Evolutionary conservation across 106 monocot genomes (phyloP), one percentile per base, ranked within the genome.

Genomic region (Acanthochlamys bracteata): DNA sequence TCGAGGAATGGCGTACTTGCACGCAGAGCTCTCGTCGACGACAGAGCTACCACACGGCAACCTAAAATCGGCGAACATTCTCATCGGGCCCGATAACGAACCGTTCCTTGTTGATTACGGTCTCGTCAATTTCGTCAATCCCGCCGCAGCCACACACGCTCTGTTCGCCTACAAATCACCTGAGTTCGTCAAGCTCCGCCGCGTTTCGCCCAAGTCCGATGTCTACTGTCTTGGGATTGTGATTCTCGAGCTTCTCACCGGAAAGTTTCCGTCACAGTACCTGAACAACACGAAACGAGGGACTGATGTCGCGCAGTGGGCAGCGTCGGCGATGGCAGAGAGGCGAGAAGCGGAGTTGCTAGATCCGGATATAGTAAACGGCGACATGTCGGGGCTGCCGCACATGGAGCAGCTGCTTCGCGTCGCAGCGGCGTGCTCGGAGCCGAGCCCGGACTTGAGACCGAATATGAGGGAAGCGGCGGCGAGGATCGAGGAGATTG

Each of bases 181-280:
- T 6, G 86, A 86, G 51, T 56, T 61, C 61, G 20, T 59, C 26
- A 46, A 66, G n/a, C 24, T 71, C 57, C 63, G 64, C 70, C 69
- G 63, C 59, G 64, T 82, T 21, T 79, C 76, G 7, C 71, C 76
- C 52, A 86, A 86, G 42, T 82, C 82, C 39, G 86, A 86, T 71
- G 76, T 86, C 70, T 86, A 68, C 76, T 82, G 79, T 76, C 82
- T 86, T 66, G 86, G 82, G 39, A 55, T 86, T 66, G 46, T 86
- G 52, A 54, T 86, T 54, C 74, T 86, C 54, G 86, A 86, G 70
- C 52, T 82, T 60, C 57, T 86, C 25, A 76, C 86, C 23, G 86
- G 86, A n/a, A 82, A 79, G 55, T 80, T 74, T 68, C 86, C 86
- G 0, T 74, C 73, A 3, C 79, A 82, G 65, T 86, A 86, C 66